A percentile compares a stretch with the other conserved stretches of the same genome.
Evolutionary conservation across 2,329 filamentous ascomycete species (phyloP).

Genomic region (Claviceps monticola): DNA sequence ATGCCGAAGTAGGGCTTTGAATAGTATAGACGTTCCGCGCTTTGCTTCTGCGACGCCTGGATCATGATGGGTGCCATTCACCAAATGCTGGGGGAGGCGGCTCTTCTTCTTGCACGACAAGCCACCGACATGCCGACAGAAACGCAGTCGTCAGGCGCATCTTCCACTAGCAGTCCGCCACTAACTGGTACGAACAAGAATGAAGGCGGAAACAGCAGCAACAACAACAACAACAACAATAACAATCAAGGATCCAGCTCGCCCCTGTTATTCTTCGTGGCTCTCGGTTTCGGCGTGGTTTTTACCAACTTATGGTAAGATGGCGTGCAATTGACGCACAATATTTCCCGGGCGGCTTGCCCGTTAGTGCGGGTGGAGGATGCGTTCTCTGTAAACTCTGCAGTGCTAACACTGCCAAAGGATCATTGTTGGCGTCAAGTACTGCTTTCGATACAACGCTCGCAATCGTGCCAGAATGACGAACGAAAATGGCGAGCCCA

Average conservation of each 20-base stretch:
- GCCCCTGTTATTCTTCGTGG: conserved; percentile 66
- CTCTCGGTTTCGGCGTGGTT: conserved; percentile 90
- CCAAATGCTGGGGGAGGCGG: conserved; percentile 22
- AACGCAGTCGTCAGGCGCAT: conserved; percentile 4
- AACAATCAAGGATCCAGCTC: conserved; percentile 23
- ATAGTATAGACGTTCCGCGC: not conserved
- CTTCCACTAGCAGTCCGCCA: conserved; percentile 7
- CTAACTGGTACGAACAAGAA: conserved; percentile 8
- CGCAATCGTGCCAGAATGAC: conserved; percentile 68
- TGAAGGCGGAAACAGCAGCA: conserved; percentile 9
- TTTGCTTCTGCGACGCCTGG: not conserved
- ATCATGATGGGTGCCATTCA: conserved; percentile 26
- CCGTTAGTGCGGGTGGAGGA: not conserved
- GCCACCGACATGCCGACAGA: conserved; percentile 10
- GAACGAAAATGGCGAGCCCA: conserved; percentile 73
- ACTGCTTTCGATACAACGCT: conserved; percentile 97
- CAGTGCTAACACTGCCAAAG: conserved; percentile 33
- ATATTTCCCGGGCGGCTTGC: not conserved
- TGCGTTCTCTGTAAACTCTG: not conserved
- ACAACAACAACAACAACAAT: conserved; percentile 7
- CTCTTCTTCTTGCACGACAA: conserved; percentile 22
- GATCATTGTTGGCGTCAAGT: conserved; percentile 99
- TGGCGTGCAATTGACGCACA: not conserved
- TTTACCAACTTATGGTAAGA: conserved; percentile 96
- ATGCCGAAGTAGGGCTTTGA: conserved; percentile 2